Evolutionary conservation across 108 stramenopile species (phyloP), one percentile per base, ranked within the genome.

Genomic region (Halocafeteria seosinensis): DNA sequence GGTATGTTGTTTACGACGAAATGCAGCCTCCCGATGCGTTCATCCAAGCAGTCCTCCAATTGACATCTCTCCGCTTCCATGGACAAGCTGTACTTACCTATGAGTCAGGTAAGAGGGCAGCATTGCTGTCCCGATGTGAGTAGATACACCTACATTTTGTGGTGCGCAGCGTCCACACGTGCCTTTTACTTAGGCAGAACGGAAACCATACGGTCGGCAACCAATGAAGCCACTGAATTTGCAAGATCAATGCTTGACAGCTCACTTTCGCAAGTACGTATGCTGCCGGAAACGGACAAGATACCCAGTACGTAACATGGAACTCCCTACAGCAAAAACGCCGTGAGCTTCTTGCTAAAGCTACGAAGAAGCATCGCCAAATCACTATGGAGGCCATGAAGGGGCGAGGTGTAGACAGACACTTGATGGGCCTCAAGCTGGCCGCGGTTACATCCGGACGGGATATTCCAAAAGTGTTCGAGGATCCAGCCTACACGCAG

Each of bases 11-110:
- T n/a, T n/a, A n/a, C n/a, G n/a, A n/a, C n/a, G n/a, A n/a, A n/a
- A n/a, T n/a, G n/a, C n/a, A n/a, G 42, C n/a, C 85, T 34, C 89
- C 89, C 13, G 89, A 90, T 73, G 87, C 87, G 0, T 88, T 73
- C 63, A 85, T 83, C 36, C 87, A 90, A 76, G 74, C 82, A 72
- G 87, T 84, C 8, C 83, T 87, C 55, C 89, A 90, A 63, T 72
- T 88, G 24, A 88, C 86, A 21, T 76, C 84, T 13, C 87, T 77
- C 57, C 79, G 84, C 29, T 72, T 85, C 17, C 84, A 79, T 73
- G 77, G 76, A 1, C 70, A 84, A 62, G 80, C 80, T 66, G 87
- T 76, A 1, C 85, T 82, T 29, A 85, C 85, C 0, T 88, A 88
- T 64, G 87, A 88, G 65, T 82, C 87, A 12, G n/a, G n/a, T n/a